Conservation (phyloP, 345 rosid genomes). For the Anastatica hierochuntica region DNA sequence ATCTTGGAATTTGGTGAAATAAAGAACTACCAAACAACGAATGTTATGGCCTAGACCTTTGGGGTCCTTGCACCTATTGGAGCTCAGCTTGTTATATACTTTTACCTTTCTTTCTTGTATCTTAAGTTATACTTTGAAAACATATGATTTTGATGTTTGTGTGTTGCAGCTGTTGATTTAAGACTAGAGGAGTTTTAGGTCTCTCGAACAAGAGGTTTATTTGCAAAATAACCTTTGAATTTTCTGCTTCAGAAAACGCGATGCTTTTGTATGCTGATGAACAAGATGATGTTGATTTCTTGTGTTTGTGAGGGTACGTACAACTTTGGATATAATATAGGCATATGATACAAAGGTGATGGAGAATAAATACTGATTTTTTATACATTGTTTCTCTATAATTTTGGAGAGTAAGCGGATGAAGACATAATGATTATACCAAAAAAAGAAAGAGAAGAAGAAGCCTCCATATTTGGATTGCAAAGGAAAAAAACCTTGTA, state of each 20-base stretch:
- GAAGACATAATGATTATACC: background rate
- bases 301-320: slow-evolving; percentile 28
- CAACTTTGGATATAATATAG: slow-evolving; percentile 74
- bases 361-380: slow-evolving; percentile 46
- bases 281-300: background rate
- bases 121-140: background rate
- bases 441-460: background rate
- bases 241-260: too few species aligned
- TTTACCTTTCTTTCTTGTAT: too few species aligned
- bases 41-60: slow-evolving; percentile 87
- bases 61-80: slow-evolving; percentile 85
- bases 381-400: background rate
- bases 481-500: too few species aligned
- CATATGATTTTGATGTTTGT: slow-evolving; percentile 3
- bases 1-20: slow-evolving; percentile 65
- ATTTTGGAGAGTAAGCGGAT: slow-evolving; percentile 1
- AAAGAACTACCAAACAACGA: slow-evolving; percentile 44
- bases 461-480: background rate
- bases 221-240: slow-evolving; percentile 52
- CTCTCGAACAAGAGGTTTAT: slow-evolving; percentile 76
- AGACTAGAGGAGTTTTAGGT: slow-evolving; percentile 76
- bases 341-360: slow-evolving; percentile 60
- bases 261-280: too few species aligned
- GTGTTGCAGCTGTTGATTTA: slow-evolving; percentile 68
- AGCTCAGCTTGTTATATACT: slow-evolving; percentile 46